These are phyloP conservation scores for Eucalyptus pauciflora DNA, from an alignment of 345 rosid genomes.

Conservation along the genomic window DNA sequence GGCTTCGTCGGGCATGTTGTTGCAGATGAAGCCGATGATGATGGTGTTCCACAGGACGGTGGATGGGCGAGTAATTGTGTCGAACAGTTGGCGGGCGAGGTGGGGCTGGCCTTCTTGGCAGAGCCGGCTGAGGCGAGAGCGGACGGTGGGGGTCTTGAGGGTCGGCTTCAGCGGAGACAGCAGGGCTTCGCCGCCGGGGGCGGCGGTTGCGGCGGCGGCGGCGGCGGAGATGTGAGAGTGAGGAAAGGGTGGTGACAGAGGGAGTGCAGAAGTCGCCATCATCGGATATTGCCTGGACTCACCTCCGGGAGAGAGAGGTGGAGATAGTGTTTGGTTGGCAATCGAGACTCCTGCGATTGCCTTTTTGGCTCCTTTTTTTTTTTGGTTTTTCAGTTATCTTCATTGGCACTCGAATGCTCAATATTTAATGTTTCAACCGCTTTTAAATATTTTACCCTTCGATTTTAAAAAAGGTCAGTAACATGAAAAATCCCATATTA, in stretches of 20 bases:
- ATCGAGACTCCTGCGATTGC: not conserved
- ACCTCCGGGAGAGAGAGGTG: not conserved
- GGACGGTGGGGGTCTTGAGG: conserved; percentile 45
- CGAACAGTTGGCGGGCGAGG: conserved; percentile 80
- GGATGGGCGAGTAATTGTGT: conserved; percentile 65
- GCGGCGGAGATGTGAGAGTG: not conserved
- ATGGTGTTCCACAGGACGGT: conserved; percentile 80
- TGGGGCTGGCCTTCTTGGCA: conserved; percentile 76
- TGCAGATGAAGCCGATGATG: conserved; percentile 80
- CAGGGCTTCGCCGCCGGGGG: not conserved
- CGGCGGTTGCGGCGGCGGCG: not conserved
- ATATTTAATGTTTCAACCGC: no score
- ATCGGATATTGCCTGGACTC: not conserved
- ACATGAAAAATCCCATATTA: no score
- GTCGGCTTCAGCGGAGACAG: not conserved
- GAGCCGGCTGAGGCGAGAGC: conserved; percentile 63
- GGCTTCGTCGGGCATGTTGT: conserved; percentile 62
- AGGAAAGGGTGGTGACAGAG: not conserved
- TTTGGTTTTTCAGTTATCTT: not conserved
- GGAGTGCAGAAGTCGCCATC: not conserved
- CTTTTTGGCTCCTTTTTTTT: not conserved
- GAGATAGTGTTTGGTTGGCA: not conserved
- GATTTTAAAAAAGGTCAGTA: not conserved
- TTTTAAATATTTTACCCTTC: not conserved
- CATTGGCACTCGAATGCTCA: not conserved